Evolutionary conservation across 352 stramenopile genomes (phyloP).

Genomic region (Salisapilia sapeloensis): DNA sequence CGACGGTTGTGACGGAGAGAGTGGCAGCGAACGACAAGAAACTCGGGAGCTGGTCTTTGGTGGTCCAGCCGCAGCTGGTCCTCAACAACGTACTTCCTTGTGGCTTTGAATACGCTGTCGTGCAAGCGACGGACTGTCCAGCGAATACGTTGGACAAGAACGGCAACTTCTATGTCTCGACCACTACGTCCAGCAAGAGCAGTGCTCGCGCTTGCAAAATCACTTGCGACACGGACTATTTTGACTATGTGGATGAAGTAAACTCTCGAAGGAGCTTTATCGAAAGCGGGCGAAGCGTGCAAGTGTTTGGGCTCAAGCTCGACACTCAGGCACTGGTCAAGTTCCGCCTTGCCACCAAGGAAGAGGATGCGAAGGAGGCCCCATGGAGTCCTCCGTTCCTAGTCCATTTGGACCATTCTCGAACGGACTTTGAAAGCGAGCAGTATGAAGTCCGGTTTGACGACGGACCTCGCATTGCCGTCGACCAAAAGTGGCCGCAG

Average conservation of each 20-base stretch:
- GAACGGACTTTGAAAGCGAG: slow-evolving; percentile 25
- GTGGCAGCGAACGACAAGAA: slow-evolving; percentile 37
- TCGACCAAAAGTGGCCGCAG: slow-evolving; percentile 47
- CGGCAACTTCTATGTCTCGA: slow-evolving; percentile 23
- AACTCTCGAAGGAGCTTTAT: slow-evolving; percentile 58
- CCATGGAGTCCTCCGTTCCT: slow-evolving; percentile 58
- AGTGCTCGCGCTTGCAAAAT: slow-evolving; percentile 22
- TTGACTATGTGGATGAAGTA: slow-evolving; percentile 55
- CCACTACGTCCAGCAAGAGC: slow-evolving; percentile 18
- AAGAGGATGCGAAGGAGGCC: slow-evolving; percentile 13
- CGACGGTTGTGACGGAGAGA: slow-evolving; percentile 57
- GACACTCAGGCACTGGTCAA: slow-evolving; percentile 51
- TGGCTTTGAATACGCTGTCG: slow-evolving; percentile 68
- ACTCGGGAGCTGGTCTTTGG: slow-evolving; percentile 53
- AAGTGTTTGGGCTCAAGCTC: slow-evolving; percentile 70
- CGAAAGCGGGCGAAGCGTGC: slow-evolving; percentile 61
- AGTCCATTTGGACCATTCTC: slow-evolving; percentile 30
- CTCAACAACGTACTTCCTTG: slow-evolving; percentile 73
- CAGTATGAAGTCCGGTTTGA: slow-evolving; percentile 45
- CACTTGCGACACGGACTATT: slow-evolving; percentile 41
- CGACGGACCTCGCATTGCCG: slow-evolving; percentile 37
- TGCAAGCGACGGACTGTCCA: slow-evolving; percentile 59
- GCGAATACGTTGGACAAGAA: slow-evolving; percentile 31
- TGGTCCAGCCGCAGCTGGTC: slow-evolving; percentile 66
- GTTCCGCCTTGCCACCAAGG: slow-evolving; percentile 29